Evolutionary conservation across 352 stramenopile genomes (phyloP).

Genomic region (Pythium volutum): DNA sequence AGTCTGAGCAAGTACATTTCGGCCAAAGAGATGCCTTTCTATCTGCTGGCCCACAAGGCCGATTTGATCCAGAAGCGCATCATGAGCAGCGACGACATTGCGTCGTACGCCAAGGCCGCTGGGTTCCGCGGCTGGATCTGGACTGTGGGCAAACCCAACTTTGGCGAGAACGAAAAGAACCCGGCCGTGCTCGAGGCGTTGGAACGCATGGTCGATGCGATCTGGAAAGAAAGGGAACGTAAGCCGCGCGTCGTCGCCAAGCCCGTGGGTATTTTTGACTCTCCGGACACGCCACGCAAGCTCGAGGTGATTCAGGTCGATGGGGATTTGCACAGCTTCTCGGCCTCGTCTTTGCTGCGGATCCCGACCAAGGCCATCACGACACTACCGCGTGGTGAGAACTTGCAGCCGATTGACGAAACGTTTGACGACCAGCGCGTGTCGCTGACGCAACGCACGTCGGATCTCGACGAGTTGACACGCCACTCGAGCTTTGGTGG

Average conservation of each 20-base stretch:
- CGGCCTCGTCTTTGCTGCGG: constrained; percentile 58
- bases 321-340: constrained; percentile 60
- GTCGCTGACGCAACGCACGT: constrained; percentile 2
- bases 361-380: constrained; percentile 79
- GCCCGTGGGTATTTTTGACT: constrained; percentile 47
- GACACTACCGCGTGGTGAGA: constrained; percentile 65
- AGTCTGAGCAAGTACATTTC: constrained; percentile 69
- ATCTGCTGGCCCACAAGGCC: constrained; percentile 79
- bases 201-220: constrained; percentile 61
- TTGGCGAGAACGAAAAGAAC: constrained; percentile 83
- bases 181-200: constrained; percentile 69
- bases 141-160: constrained; percentile 70
- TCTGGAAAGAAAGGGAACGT: constrained; percentile 21
- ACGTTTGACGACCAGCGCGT: constrained; percentile 17
- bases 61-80: constrained; percentile 82
- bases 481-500: constrained; percentile 43
- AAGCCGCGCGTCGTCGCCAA: background rate
- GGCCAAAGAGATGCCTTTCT: constrained; percentile 72
- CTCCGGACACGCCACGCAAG: constrained; percentile 26
- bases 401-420: constrained; percentile 43
- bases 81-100: constrained; percentile 86
- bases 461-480: background rate
- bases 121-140: constrained; percentile 85
- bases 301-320: constrained; percentile 59
- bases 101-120: constrained; percentile 59